Conservation (phyloP, 2,329 filamentous ascomycete species). For the Trichoderma simmonsii region DNA sequence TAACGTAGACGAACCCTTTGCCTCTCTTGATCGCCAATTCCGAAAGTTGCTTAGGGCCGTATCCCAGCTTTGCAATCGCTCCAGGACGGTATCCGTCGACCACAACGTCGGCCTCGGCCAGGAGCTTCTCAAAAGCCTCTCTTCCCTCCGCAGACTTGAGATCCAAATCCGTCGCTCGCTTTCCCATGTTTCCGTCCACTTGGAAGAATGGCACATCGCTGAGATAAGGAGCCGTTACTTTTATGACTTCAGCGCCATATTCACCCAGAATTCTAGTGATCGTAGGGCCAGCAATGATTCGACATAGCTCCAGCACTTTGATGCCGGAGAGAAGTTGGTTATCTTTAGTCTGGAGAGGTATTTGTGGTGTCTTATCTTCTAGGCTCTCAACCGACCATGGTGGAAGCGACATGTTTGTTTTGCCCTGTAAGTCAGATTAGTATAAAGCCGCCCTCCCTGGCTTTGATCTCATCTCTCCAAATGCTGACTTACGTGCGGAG, state of each 20-base stretch:
- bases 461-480: not conserved
- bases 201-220: conserved; percentile 71
- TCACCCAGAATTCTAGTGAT: conserved; percentile 70
- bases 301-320: conserved; percentile 71
- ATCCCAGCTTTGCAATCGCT: conserved; percentile 61
- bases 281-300: conserved; percentile 73
- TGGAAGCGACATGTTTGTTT: conserved; percentile 38
- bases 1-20: conserved; percentile 64
- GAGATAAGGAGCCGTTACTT: conserved; percentile 65
- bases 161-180: conserved; percentile 63
- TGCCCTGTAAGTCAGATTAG: conserved; percentile 39
- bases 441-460: too few relatives aligned
- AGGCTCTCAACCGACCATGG: conserved; percentile 51
- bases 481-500: conserved; percentile 37
- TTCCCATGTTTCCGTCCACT: conserved; percentile 69
- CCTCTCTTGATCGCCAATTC: conserved; percentile 52
- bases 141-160: conserved; percentile 55
- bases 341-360: conserved; percentile 33
- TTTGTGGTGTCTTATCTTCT: conserved; percentile 48
- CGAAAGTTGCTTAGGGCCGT: conserved; percentile 54
- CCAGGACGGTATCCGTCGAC: conserved; percentile 68
- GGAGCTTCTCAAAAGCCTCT: conserved; percentile 53
- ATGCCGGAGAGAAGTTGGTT: conserved; percentile 53
- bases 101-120: conserved; percentile 62
- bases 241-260: conserved; percentile 71